Evolutionary conservation across 2,329 filamentous ascomycete species (phyloP).

Genomic region (Alternaria sp.): DNA sequence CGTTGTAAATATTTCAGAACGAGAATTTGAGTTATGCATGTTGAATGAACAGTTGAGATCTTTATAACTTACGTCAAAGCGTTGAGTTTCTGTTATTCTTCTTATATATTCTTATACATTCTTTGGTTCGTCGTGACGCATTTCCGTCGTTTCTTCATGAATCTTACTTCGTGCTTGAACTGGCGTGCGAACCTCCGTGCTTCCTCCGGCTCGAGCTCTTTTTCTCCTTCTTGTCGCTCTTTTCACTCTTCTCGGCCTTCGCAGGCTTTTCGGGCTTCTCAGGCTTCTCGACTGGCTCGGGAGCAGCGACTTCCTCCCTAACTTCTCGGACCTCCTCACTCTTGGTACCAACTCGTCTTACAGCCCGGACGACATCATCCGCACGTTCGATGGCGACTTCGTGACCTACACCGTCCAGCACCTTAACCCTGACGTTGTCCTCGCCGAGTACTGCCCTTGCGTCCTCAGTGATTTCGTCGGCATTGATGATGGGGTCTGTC

Average conservation of each 20-base stretch:
- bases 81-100: not conserved
- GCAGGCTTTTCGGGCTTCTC: constrained; percentile 5
- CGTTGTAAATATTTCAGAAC: not conserved
- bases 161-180: constrained; percentile 15
- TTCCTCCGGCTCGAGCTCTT: constrained; percentile 20
- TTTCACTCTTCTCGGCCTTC: constrained; percentile 5
- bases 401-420: constrained; percentile 69
- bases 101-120: constrained; percentile 8
- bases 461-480: constrained; percentile 71
- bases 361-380: constrained; percentile 61
- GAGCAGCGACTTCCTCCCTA: constrained; percentile 2
- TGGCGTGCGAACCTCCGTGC: constrained; percentile 16
- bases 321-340: constrained; percentile 7
- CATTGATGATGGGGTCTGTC: constrained; percentile 72
- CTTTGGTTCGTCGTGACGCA: constrained; percentile 1
- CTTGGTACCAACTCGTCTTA: constrained; percentile 14
- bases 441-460: constrained; percentile 65
- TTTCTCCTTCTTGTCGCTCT: constrained; percentile 17
- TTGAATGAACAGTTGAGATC: not conserved
- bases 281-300: not conserved
- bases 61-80: not conserved
- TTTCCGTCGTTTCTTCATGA: not conserved
- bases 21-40: not conserved
- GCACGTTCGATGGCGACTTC: constrained; percentile 73
- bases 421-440: constrained; percentile 65